Evolutionary conservation across 768 basidiomycete genomes (phyloP).

Genomic region (Pulveroboletus sp.): DNA sequence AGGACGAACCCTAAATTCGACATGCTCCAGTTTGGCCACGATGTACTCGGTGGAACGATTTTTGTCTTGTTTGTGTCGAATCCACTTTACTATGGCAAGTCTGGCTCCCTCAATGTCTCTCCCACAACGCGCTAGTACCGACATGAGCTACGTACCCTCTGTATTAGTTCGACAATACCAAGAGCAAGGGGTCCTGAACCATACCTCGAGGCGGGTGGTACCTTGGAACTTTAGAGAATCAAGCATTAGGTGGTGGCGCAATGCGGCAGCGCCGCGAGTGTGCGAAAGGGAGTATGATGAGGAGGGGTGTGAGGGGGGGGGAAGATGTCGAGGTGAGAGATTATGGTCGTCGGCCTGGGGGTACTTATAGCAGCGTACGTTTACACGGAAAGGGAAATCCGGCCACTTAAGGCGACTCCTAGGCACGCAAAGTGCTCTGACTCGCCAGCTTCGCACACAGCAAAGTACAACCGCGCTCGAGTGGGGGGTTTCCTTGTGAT

Average conservation of each 20-base stretch:
- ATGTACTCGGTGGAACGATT: conserved; percentile 29
- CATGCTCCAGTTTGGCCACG: conserved; percentile 22
- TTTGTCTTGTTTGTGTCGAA: conserved; percentile 27
- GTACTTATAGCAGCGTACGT: too few relatives aligned
- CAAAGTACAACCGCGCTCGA: too few relatives aligned
- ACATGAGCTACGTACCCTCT: conserved; percentile 25
- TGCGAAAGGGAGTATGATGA: too few relatives aligned
- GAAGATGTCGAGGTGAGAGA: too few relatives aligned
- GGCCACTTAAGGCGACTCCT: too few relatives aligned
- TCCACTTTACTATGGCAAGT: conserved; percentile 29
- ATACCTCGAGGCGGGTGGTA: conserved; percentile 29
- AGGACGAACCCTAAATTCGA: conserved; percentile 26
- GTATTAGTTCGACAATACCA: background rate
- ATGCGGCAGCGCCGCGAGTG: too few relatives aligned
- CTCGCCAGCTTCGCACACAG: too few relatives aligned
- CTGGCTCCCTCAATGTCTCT: conserved; percentile 23
- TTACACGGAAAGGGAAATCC: too few relatives aligned
- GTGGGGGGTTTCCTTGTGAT: too few relatives aligned
- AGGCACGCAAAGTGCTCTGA: too few relatives aligned
- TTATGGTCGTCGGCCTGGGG: too few relatives aligned
- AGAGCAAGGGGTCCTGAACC: background rate
- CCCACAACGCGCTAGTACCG: conserved; percentile 31
- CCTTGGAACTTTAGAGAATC: conserved; percentile 24
- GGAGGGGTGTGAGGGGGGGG: too few relatives aligned
- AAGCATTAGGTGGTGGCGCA: conserved; percentile 16